Base-by-base conservation (phyloP, 495 filamentous ascomycete genomes). In the Penicillium bovifimosum region DNA sequence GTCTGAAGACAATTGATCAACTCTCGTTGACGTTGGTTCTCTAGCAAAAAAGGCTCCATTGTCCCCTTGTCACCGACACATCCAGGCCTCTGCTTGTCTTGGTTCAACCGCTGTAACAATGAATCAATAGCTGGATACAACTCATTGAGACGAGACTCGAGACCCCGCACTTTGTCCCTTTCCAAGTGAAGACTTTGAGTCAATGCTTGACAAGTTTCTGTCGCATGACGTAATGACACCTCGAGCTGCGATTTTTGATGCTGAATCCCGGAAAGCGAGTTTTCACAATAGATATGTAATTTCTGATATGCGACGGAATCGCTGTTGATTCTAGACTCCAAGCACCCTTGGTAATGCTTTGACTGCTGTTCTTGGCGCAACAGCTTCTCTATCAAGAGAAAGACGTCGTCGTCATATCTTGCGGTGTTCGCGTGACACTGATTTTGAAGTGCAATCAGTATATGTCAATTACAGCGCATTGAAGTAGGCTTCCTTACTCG, bases 291-390 rank as follows among this genome's bases (percentile, higher is more conserved):
- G 17, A 28, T 4, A 9, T 45, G 13, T 42, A 47, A 36, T 26
- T 39, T 47, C 26, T 54, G 17, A 28, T 42, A 48, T 11, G 16
- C 38, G 6, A 29, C 20, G n/a, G 44, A 48, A 43, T 54, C 38
- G 13, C 36, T 33, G 13, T 31, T 26, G 8, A 54, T 48, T 28
- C 44, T 41, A 5, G 10, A 6, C 29, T 54, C 44, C 10, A 54
- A 32, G 18, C 14, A 29, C 36, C 36, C 36, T 35, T 54, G 13
- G 9, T 54, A 43, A 29, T 14, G 11, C 31, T 43, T 48, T 2
- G 44, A 54, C 34, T 47, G 2, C 14, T 48, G 28, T 29, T 54
- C 36, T 40, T 54, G 18, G 28, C 29, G 28, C 7, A 54, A 32
- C 0, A 54, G 38, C 11, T 43, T 43, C 34, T 53, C 34, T 39